A percentile compares a stretch with the other conserved stretches of the same genome.
Evolutionary conservation across 2,329 filamentous ascomycete genomes (phyloP).

Genomic region (Monilinia fructigena): DNA sequence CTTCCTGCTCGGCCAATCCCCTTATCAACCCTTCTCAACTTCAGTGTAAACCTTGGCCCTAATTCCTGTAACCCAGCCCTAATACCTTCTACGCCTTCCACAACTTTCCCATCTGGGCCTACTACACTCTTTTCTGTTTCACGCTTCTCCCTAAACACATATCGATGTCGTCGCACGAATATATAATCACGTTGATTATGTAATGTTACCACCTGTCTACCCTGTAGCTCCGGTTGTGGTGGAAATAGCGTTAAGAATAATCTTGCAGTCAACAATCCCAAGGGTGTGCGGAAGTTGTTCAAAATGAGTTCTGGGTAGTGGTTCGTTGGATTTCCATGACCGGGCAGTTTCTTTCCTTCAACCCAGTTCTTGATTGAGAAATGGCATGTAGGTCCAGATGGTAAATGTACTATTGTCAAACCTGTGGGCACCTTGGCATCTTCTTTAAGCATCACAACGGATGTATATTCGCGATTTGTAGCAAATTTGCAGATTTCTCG

Average conservation of each 20-base stretch:
- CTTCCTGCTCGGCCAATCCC: constrained; percentile 71
- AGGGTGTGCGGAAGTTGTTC: constrained; percentile 91
- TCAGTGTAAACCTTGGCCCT: constrained; percentile 79
- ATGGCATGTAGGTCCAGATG: constrained; percentile 85
- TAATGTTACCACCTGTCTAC: constrained; percentile 84
- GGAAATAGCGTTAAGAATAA: constrained; percentile 81
- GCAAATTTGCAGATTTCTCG: constrained; percentile 89
- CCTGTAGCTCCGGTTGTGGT: constrained; percentile 75
- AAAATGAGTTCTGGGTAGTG: constrained; percentile 88
- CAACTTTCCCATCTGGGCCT: constrained; percentile 75
- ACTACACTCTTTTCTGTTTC: constrained; percentile 83
- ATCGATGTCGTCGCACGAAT: constrained; percentile 86
- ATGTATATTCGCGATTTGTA: constrained; percentile 75
- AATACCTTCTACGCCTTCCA: constrained; percentile 83
- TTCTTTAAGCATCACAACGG: constrained; percentile 82
- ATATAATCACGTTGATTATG: constrained; percentile 97
- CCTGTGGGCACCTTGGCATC: constrained; percentile 83
- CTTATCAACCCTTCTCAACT: constrained; percentile 86
- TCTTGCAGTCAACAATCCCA: constrained; percentile 83
- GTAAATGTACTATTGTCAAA: constrained; percentile 80
- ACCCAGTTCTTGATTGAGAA: constrained; percentile 90
- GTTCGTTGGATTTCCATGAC: constrained; percentile 83
- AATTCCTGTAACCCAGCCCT: constrained; percentile 87
- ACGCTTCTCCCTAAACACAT: constrained; percentile 87
- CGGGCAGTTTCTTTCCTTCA: constrained; percentile 81